Evolutionary conservation across 805 yeast genomes (phyloP), one percentile per base, ranked within the genome.

Genomic region (Isabelozyma rhagii): DNA sequence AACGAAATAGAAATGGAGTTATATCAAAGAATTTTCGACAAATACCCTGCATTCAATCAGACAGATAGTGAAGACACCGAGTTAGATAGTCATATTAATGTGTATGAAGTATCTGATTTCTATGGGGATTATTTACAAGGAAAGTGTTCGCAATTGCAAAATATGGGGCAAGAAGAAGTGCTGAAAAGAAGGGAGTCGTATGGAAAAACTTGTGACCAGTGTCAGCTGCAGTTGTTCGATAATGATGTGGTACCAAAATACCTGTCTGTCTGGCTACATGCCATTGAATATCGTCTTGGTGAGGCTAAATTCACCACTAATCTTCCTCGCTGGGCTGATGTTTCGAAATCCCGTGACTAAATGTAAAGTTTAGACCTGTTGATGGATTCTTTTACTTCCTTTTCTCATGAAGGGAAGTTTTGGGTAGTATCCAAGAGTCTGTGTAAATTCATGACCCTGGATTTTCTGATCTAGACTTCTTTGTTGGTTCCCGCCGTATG

Each of bases 241-340:
- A 46, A 60, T 10, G 66, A 63, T 41, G 68, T 64, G 10, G 59
- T 61, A 21, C 54, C 58, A 13, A 56, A 64, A 4, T 65, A 64
- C 15, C 56, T 62, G 53, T 61, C 63, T 9, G 66, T 81, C 31
- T 80, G 74, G 69, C 63, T 81, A 47, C 85, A 81, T 64, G 79
- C 85, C 2, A 64, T 56, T 40, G 62, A 63, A 36, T 44, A 39
- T 4, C 59, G 58, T 21, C 66, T 68, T 17, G 53, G 51, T 1
- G 51, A 56, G 2, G 66, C 77, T 63, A 54, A 57, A 8, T 82
- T 72, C 52, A 64, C 73, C 48, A 75, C 84, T 0, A 60, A 57
- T 1, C 47, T 61, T 15, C 88, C 88, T 0, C 34, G 43, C 0
- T 83, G 88, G 87, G 63, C 72, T 9, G 31, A 59, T n/a, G 58